Base-by-base conservation (phyloP, 441 rosid species). In the Syzygium syzygioides region DNA sequence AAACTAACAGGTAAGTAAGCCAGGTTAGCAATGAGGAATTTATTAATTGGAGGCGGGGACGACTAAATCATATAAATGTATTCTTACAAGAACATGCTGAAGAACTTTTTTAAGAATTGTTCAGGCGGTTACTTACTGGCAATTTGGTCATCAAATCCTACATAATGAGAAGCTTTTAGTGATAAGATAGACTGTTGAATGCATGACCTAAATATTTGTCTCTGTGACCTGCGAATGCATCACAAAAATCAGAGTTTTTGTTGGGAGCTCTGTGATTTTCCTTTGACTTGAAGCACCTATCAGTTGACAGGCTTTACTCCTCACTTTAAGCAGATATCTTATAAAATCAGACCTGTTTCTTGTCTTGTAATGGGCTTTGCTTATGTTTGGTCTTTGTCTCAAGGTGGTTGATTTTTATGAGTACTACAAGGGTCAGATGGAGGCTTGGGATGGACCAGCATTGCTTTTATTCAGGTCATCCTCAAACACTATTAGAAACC, bases 381-480 rank as follows among this genome's bases (percentile, higher is more conserved):
- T 76, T 76, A 41, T 30, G 26, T 68, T 87, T 55, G 54, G 79
- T 89, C 60, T 88, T 90, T 91, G 45, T 88, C 89, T 88, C 10
- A 90, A 98, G 99, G 96, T 95, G 93, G 83, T 96, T 89, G 98
- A 97, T 89, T 98, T 98, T 91, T 98, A 96, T 92, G 99, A 98
- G 92, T 98, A 97, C 88, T 98, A 98, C 96, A 98, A 98, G 92
- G 99, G 99, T 91, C 99, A 98, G 92, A 98, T 98, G 99, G 99
- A 98, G 94, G 93, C 99, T 93, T 98, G 99, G 99, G 99, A 98
- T 96, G 99, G 99, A 87, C 99, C 99, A 90, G 99, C 99, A 71
- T 94, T 98, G 91, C 99, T 98, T 66, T 92, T 97, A 92, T 98
- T 98, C 96, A 98, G 99, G 99, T 97, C 92, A 91, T 87, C 84